Percentiles rank a stretch among this genome's conserved stretches.
phyloP scores from a whole-genome alignment of 2,329 filamentous ascomycete species.

The Epichloe aotearoae region DNA sequence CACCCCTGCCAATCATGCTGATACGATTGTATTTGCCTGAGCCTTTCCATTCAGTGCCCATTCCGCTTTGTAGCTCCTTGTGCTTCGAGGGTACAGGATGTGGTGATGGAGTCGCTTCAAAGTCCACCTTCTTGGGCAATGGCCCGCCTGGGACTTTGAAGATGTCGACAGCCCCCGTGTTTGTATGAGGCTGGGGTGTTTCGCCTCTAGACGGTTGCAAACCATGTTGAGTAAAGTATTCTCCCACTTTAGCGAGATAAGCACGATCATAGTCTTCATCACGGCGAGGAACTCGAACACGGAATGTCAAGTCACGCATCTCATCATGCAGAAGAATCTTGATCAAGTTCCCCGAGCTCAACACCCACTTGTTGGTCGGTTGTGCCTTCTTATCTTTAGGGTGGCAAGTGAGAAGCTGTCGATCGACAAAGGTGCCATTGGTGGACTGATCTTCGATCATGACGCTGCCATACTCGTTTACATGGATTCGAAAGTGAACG shows the following conservation, averaged over 20 bases:
- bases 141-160: conserved; percentile 16
- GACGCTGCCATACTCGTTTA: conserved; percentile 72
- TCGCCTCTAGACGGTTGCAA: conserved; percentile 32
- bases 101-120: conserved; percentile 1
- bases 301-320: conserved; percentile 56
- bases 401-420: conserved; percentile 42
- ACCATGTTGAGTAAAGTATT: conserved; percentile 41
- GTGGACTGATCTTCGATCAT: conserved; percentile 93
- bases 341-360: conserved; percentile 61
- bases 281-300: conserved; percentile 70
- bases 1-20: conserved; percentile 74
- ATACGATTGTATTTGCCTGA: conserved; percentile 75
- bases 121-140: conserved; percentile 3
- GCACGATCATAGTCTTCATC: conserved; percentile 51
- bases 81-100: conserved; percentile 11
- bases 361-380: conserved; percentile 38
- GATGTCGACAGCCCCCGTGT: conserved; percentile 29
- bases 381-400: conserved; percentile 18
- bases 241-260: conserved; percentile 56
- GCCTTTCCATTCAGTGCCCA: conserved; percentile 63
- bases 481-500: conserved; percentile 86
- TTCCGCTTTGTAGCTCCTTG: conserved; percentile 14
- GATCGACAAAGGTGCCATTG: conserved; percentile 87
- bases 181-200: conserved; percentile 17
- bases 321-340: conserved; percentile 47